Base-by-base conservation (phyloP, 306 rosid species). In the Lotus japonicus region DNA sequence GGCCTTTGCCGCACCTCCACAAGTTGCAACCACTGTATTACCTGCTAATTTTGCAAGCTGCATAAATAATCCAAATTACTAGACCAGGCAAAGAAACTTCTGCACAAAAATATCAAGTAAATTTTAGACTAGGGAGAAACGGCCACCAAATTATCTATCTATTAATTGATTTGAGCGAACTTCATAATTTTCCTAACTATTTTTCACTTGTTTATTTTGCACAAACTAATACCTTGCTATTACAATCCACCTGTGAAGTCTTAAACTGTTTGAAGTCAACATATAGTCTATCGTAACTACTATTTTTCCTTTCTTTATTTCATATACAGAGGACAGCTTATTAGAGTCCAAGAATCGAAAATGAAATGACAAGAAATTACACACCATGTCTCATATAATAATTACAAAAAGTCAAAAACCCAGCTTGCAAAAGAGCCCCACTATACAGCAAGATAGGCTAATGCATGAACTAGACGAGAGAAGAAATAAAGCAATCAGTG, bases 11-110 rank as follows among this genome's bases (percentile, higher is more conserved):
- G 69, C 79, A 63, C 98, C 97, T 75, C 97, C 96, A 80, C 98
- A 92, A 49, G 98, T 90, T 70, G 98, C 98, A 77, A 92, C 90
- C 75, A 92, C 97, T 2, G 69, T 85, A 63, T 90, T 92, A 77
- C 97, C 94, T 45, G 91, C 88, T 82, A 92, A 75, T 68, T 92
- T 92, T 77, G 98, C 97, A 75, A 92, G 88, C 98, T 92, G 90
- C 75, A 63, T 18, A 73, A 35, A 78, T 12, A 74, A 64, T 7
- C 67, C 70, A 71, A 56, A 38, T 77, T 66, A 66, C 54, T 21
- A 53, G 23, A 35, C 19, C 62, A 28, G 46, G 48, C 46, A 72
- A 64, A 7, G 21, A 3, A 76, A 23, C 19, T 58, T 70, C n/a
- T 14, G 28, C 13, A 11, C 46, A 23, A 9, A 71, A 67, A 61